phyloP scores from a whole-genome alignment of 441 rosid genomes.

The Populus hybrid region DNA sequence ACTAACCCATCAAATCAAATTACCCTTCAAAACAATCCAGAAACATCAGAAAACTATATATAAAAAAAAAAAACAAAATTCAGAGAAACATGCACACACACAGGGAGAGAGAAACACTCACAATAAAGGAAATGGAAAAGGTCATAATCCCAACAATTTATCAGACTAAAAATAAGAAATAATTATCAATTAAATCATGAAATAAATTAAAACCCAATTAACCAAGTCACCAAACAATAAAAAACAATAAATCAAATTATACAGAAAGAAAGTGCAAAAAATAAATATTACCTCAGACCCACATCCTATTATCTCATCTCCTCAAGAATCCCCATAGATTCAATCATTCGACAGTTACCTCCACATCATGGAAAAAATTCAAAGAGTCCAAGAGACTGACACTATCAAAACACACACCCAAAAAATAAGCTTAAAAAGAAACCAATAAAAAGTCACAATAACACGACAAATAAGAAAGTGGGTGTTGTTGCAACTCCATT shows the following conservation, averaged over 20 bases:
- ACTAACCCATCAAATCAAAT: slow-evolving; percentile 25
- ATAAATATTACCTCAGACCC: slow-evolving; percentile 52
- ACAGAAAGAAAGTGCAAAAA: slow-evolving; percentile 17
- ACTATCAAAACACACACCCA: slow-evolving; percentile 14
- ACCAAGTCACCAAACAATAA: slow-evolving; percentile 13
- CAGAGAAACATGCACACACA: slow-evolving; percentile 14
- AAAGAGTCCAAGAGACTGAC: slow-evolving; percentile 18
- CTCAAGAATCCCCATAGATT: slow-evolving; percentile 41
- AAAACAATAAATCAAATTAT: slow-evolving; percentile 21
- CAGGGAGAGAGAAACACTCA: neutral
- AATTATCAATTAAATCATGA: slow-evolving; percentile 1
- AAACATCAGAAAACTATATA: neutral
- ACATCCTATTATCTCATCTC: slow-evolving; percentile 43
- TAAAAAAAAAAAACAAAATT: neutral
- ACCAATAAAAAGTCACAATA: slow-evolving; percentile 2
- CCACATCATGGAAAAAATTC: slow-evolving; percentile 30
- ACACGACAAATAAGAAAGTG: slow-evolving; percentile 22
- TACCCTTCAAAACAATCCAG: slow-evolving; percentile 8
- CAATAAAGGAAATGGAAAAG: slow-evolving; percentile 20
- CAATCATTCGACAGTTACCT: slow-evolving; percentile 36
- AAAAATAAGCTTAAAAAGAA: neutral
- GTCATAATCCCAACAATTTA: slow-evolving; percentile 18
- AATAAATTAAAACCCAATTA: slow-evolving; percentile 26
- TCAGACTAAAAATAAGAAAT: neutral
- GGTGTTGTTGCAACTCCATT: slow-evolving; percentile 51